phyloP scores from a whole-genome alignment of 805 yeast genomes.

The Scheffersomyces spartinae region DNA sequence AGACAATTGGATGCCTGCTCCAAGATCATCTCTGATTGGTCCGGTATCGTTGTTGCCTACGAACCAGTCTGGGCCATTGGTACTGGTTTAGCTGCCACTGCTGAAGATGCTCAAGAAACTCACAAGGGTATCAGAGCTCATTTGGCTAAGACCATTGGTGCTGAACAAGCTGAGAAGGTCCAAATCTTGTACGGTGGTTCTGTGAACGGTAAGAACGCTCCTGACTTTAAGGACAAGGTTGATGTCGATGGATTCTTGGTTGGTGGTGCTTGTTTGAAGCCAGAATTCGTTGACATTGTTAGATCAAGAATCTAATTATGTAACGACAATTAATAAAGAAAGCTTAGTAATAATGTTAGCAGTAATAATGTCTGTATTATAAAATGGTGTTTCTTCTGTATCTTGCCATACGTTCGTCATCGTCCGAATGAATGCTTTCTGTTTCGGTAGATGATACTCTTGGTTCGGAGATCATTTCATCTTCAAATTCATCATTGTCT shows the following conservation, averaged over 20 bases:
- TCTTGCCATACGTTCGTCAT: not conserved
- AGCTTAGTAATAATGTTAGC: not conserved
- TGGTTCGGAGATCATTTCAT: not conserved
- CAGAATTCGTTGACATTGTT: slow-evolving; percentile 93
- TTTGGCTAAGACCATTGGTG: slow-evolving; percentile 69
- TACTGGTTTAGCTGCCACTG: slow-evolving; percentile 97
- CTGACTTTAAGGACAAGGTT: slow-evolving; percentile 78
- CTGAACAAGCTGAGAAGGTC: slow-evolving; percentile 58
- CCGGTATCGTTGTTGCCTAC: slow-evolving; percentile 87
- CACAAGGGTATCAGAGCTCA: slow-evolving; percentile 81
- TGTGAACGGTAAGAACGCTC: slow-evolving; percentile 89
- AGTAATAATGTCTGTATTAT: not conserved
- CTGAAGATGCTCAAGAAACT: slow-evolving; percentile 94
- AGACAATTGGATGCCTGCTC: slow-evolving; percentile 86
- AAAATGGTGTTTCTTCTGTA: not conserved
- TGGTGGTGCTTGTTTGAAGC: slow-evolving; percentile 98
- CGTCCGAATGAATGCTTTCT: not conserved
- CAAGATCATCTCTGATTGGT: slow-evolving; percentile 77
- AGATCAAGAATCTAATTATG: slow-evolving; percentile 65
- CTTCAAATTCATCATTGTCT: not conserved
- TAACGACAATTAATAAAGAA: not conserved
- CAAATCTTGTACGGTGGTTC: slow-evolving; percentile 99
- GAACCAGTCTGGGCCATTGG: slow-evolving; percentile 99
- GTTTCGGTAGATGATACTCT: not conserved
- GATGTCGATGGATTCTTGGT: slow-evolving; percentile 98